phyloP scores from a whole-genome alignment of 352 stramenopile species.

The Globisporangium canariense region DNA sequence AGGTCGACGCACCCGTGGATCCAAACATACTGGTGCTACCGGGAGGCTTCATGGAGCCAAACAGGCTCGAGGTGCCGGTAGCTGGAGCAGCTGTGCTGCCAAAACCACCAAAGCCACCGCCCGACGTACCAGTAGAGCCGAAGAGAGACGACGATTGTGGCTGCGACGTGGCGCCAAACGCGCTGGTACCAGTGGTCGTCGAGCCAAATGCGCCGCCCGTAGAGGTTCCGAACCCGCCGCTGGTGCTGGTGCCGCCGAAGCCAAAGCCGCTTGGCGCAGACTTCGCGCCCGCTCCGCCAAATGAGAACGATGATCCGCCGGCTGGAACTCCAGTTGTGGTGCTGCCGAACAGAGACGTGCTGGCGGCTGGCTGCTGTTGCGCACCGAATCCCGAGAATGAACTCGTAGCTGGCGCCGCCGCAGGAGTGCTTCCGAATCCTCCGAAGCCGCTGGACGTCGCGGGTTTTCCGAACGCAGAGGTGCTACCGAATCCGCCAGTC shows the following conservation, averaged over 20 bases:
- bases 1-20: constrained; percentile 23
- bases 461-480: constrained; percentile 44
- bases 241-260: constrained; percentile 34
- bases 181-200: constrained; percentile 24
- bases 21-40: constrained; percentile 32
- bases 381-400: constrained; percentile 39
- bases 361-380: constrained; percentile 26
- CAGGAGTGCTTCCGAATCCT: constrained; percentile 32
- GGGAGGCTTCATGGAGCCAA: constrained; percentile 36
- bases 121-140: constrained; percentile 27
- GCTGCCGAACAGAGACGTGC: constrained; percentile 43
- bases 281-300: constrained; percentile 31
- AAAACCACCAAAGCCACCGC: constrained; percentile 39
- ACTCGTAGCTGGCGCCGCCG: constrained; percentile 30
- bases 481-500: constrained; percentile 38
- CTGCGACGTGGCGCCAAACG: constrained; percentile 37
- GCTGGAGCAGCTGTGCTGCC: constrained; percentile 27
- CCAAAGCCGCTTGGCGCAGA: constrained; percentile 33
- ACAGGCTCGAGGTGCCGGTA: constrained; percentile 31
- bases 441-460: constrained; percentile 32
- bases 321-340: constrained; percentile 24
- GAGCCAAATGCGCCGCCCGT: constrained; percentile 33
- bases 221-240: constrained; percentile 31
- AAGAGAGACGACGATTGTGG: constrained; percentile 43
- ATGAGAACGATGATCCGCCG: constrained; percentile 35